Evolutionary conservation across 768 basidiomycete genomes (phyloP), one percentile per base, ranked within the genome.

Genomic region (Phaeotremella skinneri): DNA sequence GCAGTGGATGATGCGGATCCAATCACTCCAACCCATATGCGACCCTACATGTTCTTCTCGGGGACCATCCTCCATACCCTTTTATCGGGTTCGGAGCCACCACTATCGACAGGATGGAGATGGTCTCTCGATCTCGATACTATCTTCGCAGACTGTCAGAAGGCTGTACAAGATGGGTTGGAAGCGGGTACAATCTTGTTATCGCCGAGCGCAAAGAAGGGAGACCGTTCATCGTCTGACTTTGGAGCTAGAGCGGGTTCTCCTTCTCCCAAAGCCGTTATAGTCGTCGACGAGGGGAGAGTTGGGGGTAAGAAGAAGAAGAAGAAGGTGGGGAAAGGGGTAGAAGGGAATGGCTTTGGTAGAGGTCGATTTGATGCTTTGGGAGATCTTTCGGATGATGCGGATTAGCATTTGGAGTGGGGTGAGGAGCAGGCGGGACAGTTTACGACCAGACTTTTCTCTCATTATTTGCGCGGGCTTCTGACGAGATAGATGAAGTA

Each of bases 11-110:
- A 14, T 23, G 5, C 27, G 7, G 37, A 45, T 21, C 31, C 27
- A 2, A 13, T 42, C 41, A 51, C 37, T 4, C n/a, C 26, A n/a
- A 68, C 71, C 2, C 71, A 73, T 50, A 32, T 68, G 0, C 59
- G 52, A 0, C 68, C 69, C 17, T 73, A 61, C 34, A 47, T 67
- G 1, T 70, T 68, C 55, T 56, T 68, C 45, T 63, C 59, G 23
- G 71, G 71, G 16, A 47, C 56, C 6, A 59, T 56, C 2, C 29
- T 70, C 3, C 71, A 73, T 51, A 49, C 29, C 6, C 23, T 66
- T 5, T 31, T 73, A 14, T 48, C 41, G 6, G 58, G 54, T 13
- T 16, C 21, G 4, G 58, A 55, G 13, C 62, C 59, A 2, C 42
- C 56, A 2, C n/a, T 53, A 5, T 34, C 55, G 14, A 53, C 34